Evolutionary conservation across 164 flowering plant species (phyloP).

Genomic region (Berberis vulgaris): DNA sequence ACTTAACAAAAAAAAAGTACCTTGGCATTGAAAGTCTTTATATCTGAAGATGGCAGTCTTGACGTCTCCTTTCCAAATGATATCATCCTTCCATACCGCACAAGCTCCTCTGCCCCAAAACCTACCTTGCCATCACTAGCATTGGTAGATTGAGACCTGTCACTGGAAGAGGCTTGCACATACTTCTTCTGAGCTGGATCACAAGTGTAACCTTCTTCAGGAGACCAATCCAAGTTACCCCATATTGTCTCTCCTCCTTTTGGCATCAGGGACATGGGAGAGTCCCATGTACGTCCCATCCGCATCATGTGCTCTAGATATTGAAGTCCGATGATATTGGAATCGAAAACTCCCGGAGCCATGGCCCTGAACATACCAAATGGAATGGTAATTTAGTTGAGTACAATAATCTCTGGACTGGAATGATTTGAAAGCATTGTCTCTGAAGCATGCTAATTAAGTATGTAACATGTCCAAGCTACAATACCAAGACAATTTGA

Average conservation of each 20-base stretch:
- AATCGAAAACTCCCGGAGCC: conserved; percentile 59
- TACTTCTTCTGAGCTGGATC: conserved; percentile 19
- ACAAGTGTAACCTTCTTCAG: conserved; percentile 52
- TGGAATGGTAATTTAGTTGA: not conserved
- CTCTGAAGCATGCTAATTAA: not conserved
- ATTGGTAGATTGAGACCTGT: conserved; percentile 19
- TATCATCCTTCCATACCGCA: conserved; percentile 59
- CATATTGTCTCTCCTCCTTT: conserved; percentile 84
- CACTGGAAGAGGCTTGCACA: conserved; percentile 12
- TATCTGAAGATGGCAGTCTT: conserved; percentile 39
- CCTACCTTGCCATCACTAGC: conserved; percentile 20
- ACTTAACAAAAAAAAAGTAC: conserved; percentile 10
- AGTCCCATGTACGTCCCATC: conserved; percentile 70
- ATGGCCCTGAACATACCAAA: conserved; percentile 42
- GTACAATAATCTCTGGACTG: not conserved
- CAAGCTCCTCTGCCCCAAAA: conserved; percentile 25
- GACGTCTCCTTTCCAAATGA: conserved; percentile 62
- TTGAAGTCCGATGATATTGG: conserved; percentile 49
- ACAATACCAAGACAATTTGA: not conserved
- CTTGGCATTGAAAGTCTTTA: conserved; percentile 24
- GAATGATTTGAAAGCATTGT: not conserved
- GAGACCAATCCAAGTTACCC: conserved; percentile 79
- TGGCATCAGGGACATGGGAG: conserved; percentile 53
- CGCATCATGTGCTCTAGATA: conserved; percentile 53
- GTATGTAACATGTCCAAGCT: not conserved